phyloP scores from a whole-genome alignment of 495 filamentous ascomycete genomes.

The Articulospora tetracladia region DNA sequence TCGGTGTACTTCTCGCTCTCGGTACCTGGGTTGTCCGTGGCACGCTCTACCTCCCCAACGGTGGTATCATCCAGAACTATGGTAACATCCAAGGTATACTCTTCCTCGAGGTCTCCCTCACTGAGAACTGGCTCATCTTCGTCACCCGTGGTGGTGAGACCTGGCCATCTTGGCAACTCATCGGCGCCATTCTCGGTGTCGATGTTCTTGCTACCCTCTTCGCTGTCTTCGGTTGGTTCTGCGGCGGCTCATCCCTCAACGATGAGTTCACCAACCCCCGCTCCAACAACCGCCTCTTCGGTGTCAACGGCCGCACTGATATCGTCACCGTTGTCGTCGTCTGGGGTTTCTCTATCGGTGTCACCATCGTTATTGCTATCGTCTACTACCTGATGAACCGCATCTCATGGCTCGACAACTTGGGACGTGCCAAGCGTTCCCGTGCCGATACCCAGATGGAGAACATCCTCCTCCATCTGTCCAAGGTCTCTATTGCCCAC shows the following conservation, averaged over 20 bases:
- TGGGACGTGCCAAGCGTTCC: conserved; percentile 74
- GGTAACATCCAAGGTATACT: conserved; percentile 68
- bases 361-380: conserved; percentile 74
- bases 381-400: conserved; percentile 72
- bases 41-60: conserved; percentile 59
- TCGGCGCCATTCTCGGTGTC: conserved; percentile 67
- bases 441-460: conserved; percentile 72
- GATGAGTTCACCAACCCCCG: conserved; percentile 39
- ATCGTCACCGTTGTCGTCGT: conserved; percentile 77
- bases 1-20: conserved; percentile 61
- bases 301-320: conserved; percentile 57
- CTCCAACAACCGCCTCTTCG: conserved; percentile 40
- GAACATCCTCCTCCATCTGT: conserved; percentile 73
- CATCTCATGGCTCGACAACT: conserved; percentile 65
- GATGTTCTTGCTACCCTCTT: conserved; percentile 68
- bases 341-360: conserved; percentile 75
- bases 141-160: conserved; percentile 71
- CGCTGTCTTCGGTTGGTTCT: conserved; percentile 70
- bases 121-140: conserved; percentile 80
- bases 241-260: conserved; percentile 27
- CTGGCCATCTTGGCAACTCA: conserved; percentile 68
- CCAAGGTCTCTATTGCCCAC: conserved; percentile 72
- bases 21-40: conserved; percentile 70
- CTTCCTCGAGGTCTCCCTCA: conserved; percentile 70
- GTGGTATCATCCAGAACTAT: conserved; percentile 71